A percentile compares a stretch with the other conserved stretches of the same genome.
Conservation (phyloP, 805 yeast genomes). For the Wickerhamomyces hampshirensis region DNA sequence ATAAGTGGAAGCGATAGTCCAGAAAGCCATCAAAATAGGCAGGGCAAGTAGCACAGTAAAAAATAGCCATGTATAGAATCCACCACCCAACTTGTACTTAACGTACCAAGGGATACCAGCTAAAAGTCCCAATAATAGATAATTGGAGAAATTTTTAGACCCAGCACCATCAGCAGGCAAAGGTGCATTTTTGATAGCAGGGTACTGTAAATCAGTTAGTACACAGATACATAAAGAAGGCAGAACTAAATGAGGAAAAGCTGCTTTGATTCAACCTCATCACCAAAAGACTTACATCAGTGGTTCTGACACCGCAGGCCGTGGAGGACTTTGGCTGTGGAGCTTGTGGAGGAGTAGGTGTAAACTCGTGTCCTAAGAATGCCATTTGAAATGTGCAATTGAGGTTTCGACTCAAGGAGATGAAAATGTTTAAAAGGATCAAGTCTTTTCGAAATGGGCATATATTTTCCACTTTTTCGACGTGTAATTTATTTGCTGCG, state of each 20-base stretch:
- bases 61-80: constrained; percentile 62
- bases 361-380: constrained; percentile 41
- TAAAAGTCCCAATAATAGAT: constrained; percentile 43
- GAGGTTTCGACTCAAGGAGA: too few relatives aligned
- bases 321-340: constrained; percentile 35
- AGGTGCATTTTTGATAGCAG: constrained; percentile 81
- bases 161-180: constrained; percentile 93
- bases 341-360: constrained; percentile 54
- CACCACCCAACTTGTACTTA: constrained; percentile 63
- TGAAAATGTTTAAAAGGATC: too few relatives aligned
- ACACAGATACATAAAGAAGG: constrained; percentile 1
- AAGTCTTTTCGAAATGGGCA: too few relatives aligned
- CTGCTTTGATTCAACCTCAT: too few relatives aligned
- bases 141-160: constrained; percentile 67
- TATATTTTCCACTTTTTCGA: too few relatives aligned
- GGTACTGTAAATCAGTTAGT: constrained; percentile 33
- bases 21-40: constrained; percentile 76
- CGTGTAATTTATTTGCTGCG: too few relatives aligned
- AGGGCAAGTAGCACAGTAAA: constrained; percentile 49
- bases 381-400: constrained; percentile 14
- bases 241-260: not conserved
- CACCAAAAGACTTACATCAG: constrained; percentile 14
- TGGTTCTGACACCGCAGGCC: constrained; percentile 41
- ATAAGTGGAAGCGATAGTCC: constrained; percentile 73
- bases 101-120: constrained; percentile 57